Conservation (phyloP, 306 rosid genomes). For the Malus sylvestris region DNA sequence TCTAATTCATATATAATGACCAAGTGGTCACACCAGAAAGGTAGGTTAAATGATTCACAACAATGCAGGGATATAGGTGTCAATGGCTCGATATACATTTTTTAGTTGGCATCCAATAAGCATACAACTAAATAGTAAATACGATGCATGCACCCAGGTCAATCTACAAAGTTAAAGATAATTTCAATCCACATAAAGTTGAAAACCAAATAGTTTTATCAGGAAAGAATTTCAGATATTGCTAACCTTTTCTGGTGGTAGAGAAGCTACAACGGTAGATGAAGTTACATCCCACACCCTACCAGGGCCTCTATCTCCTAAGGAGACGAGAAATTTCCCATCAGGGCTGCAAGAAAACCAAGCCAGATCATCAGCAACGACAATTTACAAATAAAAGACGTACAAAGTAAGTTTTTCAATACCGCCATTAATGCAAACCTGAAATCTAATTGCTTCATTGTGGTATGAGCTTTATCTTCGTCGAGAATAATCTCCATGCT, state of each 20-base stretch:
- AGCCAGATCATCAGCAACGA: constrained; percentile 21
- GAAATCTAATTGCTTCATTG: constrained; percentile 77
- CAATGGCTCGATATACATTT: background rate
- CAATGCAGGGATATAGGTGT: background rate
- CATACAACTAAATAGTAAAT: background rate
- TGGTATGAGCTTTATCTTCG: constrained; percentile 50
- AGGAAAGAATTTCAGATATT: constrained; percentile 14
- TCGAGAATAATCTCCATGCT: constrained; percentile 66
- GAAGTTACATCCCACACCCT: constrained; percentile 84
- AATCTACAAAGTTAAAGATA: constrained; percentile 1
- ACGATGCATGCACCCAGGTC: no score
- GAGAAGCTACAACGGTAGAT: constrained; percentile 43
- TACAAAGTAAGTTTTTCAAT: background rate
- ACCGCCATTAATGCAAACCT: constrained; percentile 43
- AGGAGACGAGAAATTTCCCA: constrained; percentile 66
- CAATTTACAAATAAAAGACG: constrained; percentile 19
- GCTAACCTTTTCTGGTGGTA: constrained; percentile 65
- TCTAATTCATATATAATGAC: background rate
- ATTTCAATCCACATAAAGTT: background rate
- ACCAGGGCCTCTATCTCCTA: constrained; percentile 82
- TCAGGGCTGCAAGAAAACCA: constrained; percentile 59
- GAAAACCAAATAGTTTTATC: background rate
- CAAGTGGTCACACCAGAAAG: background rate
- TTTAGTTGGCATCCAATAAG: background rate
- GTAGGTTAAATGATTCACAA: background rate